Conservation (phyloP, 352 stramenopile species). For the Globisporangium alternatum region DNA sequence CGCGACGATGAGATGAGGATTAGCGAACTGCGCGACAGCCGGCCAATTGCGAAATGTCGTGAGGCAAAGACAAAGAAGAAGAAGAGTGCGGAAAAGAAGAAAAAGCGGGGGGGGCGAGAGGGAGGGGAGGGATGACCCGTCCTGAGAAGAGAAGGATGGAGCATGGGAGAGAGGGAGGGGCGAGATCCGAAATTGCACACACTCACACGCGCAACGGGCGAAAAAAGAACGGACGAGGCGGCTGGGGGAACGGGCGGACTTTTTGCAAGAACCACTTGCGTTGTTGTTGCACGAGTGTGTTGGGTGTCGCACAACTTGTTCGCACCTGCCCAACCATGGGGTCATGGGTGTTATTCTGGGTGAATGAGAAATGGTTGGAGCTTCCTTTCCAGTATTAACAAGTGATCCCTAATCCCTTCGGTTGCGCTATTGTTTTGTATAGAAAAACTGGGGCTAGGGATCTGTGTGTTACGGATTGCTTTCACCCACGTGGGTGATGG, state of each 20-base stretch:
- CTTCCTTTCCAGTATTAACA: too few relatives aligned
- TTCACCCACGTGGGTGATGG: too few relatives aligned
- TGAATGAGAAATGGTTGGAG: too few relatives aligned
- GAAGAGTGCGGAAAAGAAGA: slow-evolving; percentile 10
- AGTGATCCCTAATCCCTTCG: too few relatives aligned
- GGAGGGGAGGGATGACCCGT: slow-evolving; percentile 10
- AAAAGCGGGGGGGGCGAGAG: slow-evolving; percentile 12
- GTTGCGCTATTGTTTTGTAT: too few relatives aligned
- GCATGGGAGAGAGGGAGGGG: not conserved
- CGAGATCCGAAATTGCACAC: slow-evolving; percentile 21
- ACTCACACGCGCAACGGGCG: not conserved
- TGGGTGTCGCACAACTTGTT: not conserved
- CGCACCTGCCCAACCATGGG: too few relatives aligned
- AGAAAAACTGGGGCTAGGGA: too few relatives aligned
- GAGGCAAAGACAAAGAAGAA: not conserved
- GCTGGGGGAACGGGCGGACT: slow-evolving; percentile 3
- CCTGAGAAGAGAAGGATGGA: slow-evolving; percentile 2
- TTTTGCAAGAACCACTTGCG: slow-evolving; percentile 5
- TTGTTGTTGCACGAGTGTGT: not conserved
- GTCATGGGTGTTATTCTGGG: too few relatives aligned
- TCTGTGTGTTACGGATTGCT: too few relatives aligned
- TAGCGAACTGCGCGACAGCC: slow-evolving; percentile 7
- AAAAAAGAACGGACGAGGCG: slow-evolving; percentile 9
- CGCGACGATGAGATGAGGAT: not conserved
- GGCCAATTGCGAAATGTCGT: slow-evolving; percentile 20